Base-by-base conservation (phyloP, 169 alveolate genomes). In the Eimeria maxima region DNA sequence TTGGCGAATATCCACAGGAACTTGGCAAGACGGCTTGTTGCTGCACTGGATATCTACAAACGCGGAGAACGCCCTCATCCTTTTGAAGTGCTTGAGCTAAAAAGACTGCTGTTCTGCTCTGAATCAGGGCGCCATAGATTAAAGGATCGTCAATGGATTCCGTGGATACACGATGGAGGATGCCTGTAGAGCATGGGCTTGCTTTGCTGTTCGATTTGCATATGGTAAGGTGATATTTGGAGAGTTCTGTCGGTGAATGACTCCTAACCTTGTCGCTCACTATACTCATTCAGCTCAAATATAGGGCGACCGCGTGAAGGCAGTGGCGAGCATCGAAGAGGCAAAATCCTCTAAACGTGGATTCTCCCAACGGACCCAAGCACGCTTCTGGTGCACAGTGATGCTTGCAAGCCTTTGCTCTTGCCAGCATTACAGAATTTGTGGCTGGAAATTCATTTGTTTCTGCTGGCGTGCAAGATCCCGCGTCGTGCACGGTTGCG, bases 21-120 rank as follows among this genome's bases (percentile, higher is more conserved):
- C 18, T 73, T 73, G 27, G 50, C 55, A 24, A 44, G 29, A 24
- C 88, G 88, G 13, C 42, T 78, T 16, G 38, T 24, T 10, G 0
- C 24, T 27, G 88, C 88, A 24, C 60, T 78, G 65, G 45, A n/a
- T 24, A 47, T 24, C 60, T 78, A 78, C 65, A 78, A 78, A 78
- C 22, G 7, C 2, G 88, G 47, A n/a, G 7, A 22, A 45, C 88
- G 88, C 88, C 88, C 88, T 14, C 44, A 44, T 13, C 44, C 47
- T 45, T 3, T 2, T 2, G 88, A 24, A 45, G 88, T 78, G 24
- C 8, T 78, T 10, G 63, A 63, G 44, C 65, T 78, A 0, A 78
- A 78, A 50, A 22, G 27, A 3, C 7, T 78, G 88, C 45, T 78
- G 38, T 78, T 78, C 13, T 78, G 44, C 65, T 8, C 88, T 11